phyloP scores from a whole-genome alignment of 345 rosid species.

The Sonneratia caseolaris region DNA sequence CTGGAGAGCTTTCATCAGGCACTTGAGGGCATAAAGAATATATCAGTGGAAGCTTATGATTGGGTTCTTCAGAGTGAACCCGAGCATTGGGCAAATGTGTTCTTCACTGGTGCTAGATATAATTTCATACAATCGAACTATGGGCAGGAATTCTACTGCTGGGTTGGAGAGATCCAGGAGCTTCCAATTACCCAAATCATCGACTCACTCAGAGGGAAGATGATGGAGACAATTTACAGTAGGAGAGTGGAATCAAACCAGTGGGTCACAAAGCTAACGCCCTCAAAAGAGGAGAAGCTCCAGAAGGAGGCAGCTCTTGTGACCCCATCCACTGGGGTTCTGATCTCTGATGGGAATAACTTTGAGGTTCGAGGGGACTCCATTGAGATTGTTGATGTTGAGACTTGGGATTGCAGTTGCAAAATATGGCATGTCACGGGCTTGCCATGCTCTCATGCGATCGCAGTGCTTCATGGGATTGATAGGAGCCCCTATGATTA shows the following conservation, averaged over 20 bases:
- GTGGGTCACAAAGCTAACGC: slow-evolving; percentile 66
- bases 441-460: slow-evolving; percentile 76
- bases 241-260: slow-evolving; percentile 57
- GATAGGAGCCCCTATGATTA: slow-evolving; percentile 65
- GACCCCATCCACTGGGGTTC: slow-evolving; percentile 42
- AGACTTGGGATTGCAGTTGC: slow-evolving; percentile 74
- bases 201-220: slow-evolving; percentile 64
- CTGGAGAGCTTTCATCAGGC: slow-evolving; percentile 48
- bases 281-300: slow-evolving; percentile 67
- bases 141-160: slow-evolving; percentile 69
- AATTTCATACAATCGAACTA: slow-evolving; percentile 52
- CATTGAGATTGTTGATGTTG: slow-evolving; percentile 45
- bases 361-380: slow-evolving; percentile 71
- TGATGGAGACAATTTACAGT: slow-evolving; percentile 71
- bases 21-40: slow-evolving; percentile 53
- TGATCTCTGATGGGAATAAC: slow-evolving; percentile 33
- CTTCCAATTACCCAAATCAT: slow-evolving; percentile 87
- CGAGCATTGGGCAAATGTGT: slow-evolving; percentile 78
- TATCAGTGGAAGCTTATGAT: slow-evolving; percentile 69
- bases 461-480: slow-evolving; percentile 50
- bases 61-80: slow-evolving; percentile 89
- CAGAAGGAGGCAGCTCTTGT: slow-evolving; percentile 43
- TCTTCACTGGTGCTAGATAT: slow-evolving; percentile 72
- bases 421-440: slow-evolving; percentile 67
- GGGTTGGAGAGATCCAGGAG: slow-evolving; percentile 87